Conservation (phyloP, 2,329 filamentous ascomycete species). For the Penicillium sp. region DNA sequence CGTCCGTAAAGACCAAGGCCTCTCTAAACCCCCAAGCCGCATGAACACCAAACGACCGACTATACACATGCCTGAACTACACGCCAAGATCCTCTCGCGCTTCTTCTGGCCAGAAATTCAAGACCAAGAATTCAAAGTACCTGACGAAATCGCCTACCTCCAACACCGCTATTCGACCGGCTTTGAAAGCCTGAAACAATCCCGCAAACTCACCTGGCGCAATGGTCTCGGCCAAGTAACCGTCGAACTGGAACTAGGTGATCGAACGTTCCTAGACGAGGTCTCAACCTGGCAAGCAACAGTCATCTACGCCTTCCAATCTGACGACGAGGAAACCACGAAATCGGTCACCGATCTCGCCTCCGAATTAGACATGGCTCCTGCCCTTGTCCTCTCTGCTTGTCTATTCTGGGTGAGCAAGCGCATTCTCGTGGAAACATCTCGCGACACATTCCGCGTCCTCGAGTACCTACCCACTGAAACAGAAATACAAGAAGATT, state of each 20-base stretch:
- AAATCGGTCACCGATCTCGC: conserved; percentile 47
- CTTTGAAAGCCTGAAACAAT: conserved; percentile 77
- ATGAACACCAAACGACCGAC: conserved; percentile 29
- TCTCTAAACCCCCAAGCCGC: conserved; percentile 25
- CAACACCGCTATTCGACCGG: conserved; percentile 70
- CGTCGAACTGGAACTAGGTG: conserved; percentile 77
- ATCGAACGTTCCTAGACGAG: conserved; percentile 68
- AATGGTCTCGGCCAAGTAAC: conserved; percentile 76
- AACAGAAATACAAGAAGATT: conserved; percentile 22
- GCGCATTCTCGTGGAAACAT: conserved; percentile 47
- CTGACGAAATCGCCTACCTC: conserved; percentile 48
- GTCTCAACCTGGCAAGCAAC: conserved; percentile 84
- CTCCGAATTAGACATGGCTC: conserved; percentile 54
- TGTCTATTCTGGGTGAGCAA: conserved; percentile 64
- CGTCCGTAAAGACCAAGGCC: conserved; percentile 56
- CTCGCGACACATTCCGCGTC: conserved; percentile 55
- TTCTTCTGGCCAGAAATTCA: conserved; percentile 89
- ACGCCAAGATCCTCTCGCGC: conserved; percentile 83
- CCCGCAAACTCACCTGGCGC: conserved; percentile 85
- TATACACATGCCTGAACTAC: conserved; percentile 50
- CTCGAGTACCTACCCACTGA: conserved; percentile 52
- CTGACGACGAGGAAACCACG: conserved; percentile 36
- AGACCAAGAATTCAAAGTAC: conserved; percentile 48
- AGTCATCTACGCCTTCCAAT: conserved; percentile 79
- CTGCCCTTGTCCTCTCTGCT: conserved; percentile 56